Conservation (phyloP, 2,329 filamentous ascomycete species). For the Cordyceps cicadae region DNA sequence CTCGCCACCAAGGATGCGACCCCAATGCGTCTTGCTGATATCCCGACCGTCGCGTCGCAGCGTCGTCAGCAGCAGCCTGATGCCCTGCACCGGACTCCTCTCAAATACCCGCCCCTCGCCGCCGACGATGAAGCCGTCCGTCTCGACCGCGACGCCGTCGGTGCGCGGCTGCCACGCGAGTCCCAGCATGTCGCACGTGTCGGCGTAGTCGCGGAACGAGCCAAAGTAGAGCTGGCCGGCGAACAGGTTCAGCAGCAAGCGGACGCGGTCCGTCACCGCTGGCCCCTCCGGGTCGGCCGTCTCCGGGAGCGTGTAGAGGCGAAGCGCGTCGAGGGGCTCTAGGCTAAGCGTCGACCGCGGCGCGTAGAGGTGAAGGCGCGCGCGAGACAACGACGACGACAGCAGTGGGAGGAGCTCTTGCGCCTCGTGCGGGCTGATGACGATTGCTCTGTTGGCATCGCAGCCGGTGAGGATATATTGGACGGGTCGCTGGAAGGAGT, state of each 20-base stretch:
- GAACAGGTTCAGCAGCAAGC: slow-evolving; percentile 50
- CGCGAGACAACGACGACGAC: slow-evolving; percentile 19
- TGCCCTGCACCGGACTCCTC: slow-evolving; percentile 29
- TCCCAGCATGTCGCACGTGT: slow-evolving; percentile 43
- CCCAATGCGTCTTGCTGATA: slow-evolving; percentile 36
- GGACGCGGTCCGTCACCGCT: neutral
- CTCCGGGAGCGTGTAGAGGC: neutral
- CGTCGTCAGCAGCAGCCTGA: slow-evolving; percentile 27
- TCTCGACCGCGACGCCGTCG: slow-evolving; percentile 15
- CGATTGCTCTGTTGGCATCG: slow-evolving; percentile 27
- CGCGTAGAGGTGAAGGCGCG: slow-evolving; percentile 40
- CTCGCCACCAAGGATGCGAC: slow-evolving; percentile 28
- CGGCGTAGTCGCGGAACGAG: slow-evolving; percentile 44
- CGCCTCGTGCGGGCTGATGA: slow-evolving; percentile 56
- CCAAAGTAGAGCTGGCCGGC: slow-evolving; percentile 58
- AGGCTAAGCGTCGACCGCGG: neutral
- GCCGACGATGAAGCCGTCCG: slow-evolving; percentile 26
- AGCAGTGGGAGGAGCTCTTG: slow-evolving; percentile 38
- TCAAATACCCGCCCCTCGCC: slow-evolving; percentile 14
- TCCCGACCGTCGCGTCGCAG: slow-evolving; percentile 29
- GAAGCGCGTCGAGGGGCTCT: neutral
- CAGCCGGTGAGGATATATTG: slow-evolving; percentile 1
- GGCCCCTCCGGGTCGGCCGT: neutral
- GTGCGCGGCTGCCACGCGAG: slow-evolving; percentile 26
- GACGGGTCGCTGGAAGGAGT: neutral